Evolutionary conservation across 2,329 filamentous ascomycete genomes (phyloP).

Genomic region (Metarhizium brunneum): DNA sequence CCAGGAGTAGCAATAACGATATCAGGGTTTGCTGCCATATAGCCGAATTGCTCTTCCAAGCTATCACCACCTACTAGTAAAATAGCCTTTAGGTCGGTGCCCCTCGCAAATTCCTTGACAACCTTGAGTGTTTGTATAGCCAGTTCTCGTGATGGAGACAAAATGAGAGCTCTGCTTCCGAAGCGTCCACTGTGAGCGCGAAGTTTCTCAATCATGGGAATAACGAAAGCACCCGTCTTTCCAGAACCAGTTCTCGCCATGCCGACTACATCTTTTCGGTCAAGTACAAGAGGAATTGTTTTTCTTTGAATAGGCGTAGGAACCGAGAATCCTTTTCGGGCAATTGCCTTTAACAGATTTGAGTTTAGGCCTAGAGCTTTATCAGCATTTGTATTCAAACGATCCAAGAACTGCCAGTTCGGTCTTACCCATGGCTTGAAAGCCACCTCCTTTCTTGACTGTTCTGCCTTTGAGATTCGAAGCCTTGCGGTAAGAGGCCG

Average conservation of each 20-base stretch:
- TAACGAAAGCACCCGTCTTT: slow-evolving; percentile 96
- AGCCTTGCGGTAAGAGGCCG: slow-evolving; percentile 77
- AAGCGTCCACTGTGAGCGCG: slow-evolving; percentile 81
- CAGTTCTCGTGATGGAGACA: slow-evolving; percentile 89
- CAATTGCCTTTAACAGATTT: slow-evolving; percentile 80
- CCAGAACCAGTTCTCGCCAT: slow-evolving; percentile 99
- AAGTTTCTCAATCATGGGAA: slow-evolving; percentile 93
- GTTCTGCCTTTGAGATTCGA: slow-evolving; percentile 74
- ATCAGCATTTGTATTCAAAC: background rate
- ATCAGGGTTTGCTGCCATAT: slow-evolving; percentile 91
- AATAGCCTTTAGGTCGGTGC: slow-evolving; percentile 85
- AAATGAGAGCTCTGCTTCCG: slow-evolving; percentile 74
- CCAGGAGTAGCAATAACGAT: slow-evolving; percentile 96
- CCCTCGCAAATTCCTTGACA: slow-evolving; percentile 84
- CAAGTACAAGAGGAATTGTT: slow-evolving; percentile 83
- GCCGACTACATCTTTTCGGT: slow-evolving; percentile 90
- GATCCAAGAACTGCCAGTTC: background rate
- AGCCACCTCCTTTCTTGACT: slow-evolving; percentile 92
- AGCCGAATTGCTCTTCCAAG: slow-evolving; percentile 86
- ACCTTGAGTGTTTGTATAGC: slow-evolving; percentile 94
- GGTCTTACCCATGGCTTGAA: slow-evolving; percentile 76
- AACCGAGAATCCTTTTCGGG: slow-evolving; percentile 88
- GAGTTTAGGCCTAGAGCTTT: slow-evolving; percentile 55
- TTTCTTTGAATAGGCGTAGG: slow-evolving; percentile 97
- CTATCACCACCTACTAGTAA: slow-evolving; percentile 91